Conservation (phyloP, 768 basidiomycete genomes). For the Rhizopogon vulgaris region DNA sequence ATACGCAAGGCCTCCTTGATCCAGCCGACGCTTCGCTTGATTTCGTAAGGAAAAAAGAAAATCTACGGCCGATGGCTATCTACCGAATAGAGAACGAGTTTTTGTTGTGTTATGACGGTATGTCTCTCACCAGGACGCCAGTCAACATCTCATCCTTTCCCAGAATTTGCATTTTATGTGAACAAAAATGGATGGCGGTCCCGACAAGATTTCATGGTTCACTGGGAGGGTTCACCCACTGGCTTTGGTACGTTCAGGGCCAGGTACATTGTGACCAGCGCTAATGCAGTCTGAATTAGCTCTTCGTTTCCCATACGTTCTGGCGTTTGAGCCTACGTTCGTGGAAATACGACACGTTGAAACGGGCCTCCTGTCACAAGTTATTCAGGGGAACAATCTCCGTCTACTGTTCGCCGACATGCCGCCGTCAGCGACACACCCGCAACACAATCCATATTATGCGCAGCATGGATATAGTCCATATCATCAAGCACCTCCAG, state of each 20-base stretch:
- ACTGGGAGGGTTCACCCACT: conserved; percentile 94
- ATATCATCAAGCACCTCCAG: conserved; percentile 24
- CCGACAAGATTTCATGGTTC: conserved; percentile 86
- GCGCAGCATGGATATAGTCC: conserved; percentile 23
- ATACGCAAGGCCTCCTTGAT: conserved; percentile 94
- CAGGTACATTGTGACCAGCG: neutral
- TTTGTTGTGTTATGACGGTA: conserved; percentile 95
- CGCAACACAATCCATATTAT: conserved; percentile 32
- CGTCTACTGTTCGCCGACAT: conserved; percentile 91
- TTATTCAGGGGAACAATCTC: conserved; percentile 90
- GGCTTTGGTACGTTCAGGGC: conserved; percentile 74
- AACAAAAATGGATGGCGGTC: conserved; percentile 94
- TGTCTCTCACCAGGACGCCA: conserved; percentile 18
- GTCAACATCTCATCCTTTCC: conserved; percentile 6
- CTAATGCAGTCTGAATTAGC: conserved; percentile 41
- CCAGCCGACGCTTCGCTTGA: conserved; percentile 88
- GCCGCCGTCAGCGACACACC: conserved; percentile 76
- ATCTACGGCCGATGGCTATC: conserved; percentile 89
- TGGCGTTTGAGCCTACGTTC: conserved; percentile 95
- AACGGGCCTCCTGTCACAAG: conserved; percentile 85
- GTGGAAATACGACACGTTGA: conserved; percentile 96
- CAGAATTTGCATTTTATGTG: conserved; percentile 98
- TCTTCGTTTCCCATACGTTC: conserved; percentile 91
- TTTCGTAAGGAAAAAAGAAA: conserved; percentile 87
- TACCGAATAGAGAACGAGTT: conserved; percentile 97